Conservation (phyloP, 345 rosid genomes). For the Hibiscus mutabilis region DNA sequence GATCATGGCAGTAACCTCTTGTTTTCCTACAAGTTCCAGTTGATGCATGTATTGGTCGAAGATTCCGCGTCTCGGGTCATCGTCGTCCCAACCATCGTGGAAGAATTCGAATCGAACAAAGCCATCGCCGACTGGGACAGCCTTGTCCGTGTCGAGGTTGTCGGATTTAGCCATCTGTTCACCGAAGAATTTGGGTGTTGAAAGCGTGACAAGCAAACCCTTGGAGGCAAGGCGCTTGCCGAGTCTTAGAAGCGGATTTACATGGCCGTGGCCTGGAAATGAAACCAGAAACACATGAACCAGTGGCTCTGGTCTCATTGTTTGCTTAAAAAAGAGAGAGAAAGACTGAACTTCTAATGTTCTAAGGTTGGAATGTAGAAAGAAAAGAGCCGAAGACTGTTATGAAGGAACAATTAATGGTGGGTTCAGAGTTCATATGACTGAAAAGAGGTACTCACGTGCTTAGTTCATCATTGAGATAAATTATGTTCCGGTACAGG, state of each 20-base stretch:
- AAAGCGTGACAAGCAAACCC: conserved; percentile 70
- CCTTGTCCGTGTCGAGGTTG: conserved; percentile 39
- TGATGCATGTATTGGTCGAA: conserved; percentile 34
- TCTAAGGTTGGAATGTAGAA: too few species aligned
- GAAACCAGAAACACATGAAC: conserved; percentile 67
- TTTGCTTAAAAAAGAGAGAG: neutral
- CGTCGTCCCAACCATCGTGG: conserved; percentile 52
- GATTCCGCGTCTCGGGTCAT: conserved; percentile 37
- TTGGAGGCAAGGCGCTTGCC: conserved; percentile 73
- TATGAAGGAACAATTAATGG: too few species aligned
- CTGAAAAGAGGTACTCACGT: too few species aligned
- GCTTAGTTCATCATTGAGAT: too few species aligned
- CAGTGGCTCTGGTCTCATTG: conserved; percentile 34
- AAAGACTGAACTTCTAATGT: too few species aligned
- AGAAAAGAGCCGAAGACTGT: too few species aligned
- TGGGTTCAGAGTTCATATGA: too few species aligned
- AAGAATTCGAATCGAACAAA: conserved; percentile 66
- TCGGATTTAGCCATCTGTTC: conserved; percentile 44
- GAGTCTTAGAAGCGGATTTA: conserved; percentile 72
- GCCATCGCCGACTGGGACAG: conserved; percentile 54
- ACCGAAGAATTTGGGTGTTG: conserved; percentile 43
- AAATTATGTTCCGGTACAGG: too few species aligned
- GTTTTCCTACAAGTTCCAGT: conserved; percentile 48
- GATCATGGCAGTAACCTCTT: conserved; percentile 41
- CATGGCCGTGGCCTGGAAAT: conserved; percentile 82